A percentile compares a stretch with the other conserved stretches of the same genome.
phyloP scores from a whole-genome alignment of 495 filamentous ascomycete species.

The Cairneyella variabilis region DNA sequence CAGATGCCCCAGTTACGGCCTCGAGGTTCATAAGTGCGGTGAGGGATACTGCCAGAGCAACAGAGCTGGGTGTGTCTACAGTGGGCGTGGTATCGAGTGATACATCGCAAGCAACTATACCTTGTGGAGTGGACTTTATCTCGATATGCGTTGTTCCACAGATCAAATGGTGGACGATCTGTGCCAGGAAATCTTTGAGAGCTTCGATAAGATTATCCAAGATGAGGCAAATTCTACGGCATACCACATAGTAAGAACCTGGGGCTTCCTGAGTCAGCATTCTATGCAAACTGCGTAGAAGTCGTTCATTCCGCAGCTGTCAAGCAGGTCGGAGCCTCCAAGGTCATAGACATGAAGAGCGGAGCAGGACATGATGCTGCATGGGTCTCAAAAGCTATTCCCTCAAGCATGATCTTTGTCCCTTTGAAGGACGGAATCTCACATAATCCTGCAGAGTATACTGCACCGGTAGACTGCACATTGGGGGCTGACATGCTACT shows the following conservation, averaged over 20 bases:
- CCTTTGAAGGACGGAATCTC: slow-evolving; percentile 61
- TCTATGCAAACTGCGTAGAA: slow-evolving; percentile 64
- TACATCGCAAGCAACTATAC: slow-evolving; percentile 70
- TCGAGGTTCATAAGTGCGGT: slow-evolving; percentile 62
- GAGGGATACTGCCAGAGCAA: slow-evolving; percentile 28
- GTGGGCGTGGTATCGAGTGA: slow-evolving; percentile 65
- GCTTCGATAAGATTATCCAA: slow-evolving; percentile 17
- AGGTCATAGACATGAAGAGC: slow-evolving; percentile 46
- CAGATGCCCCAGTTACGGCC: slow-evolving; percentile 64
- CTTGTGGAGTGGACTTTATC: slow-evolving; percentile 61
- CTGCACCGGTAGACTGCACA: slow-evolving; percentile 57
- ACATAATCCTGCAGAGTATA: slow-evolving; percentile 62
- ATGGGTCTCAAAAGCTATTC: slow-evolving; percentile 34
- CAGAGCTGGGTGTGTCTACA: slow-evolving; percentile 53
- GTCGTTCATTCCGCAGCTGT: slow-evolving; percentile 59
- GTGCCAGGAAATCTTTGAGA: slow-evolving; percentile 16
- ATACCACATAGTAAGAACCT: slow-evolving; percentile 55
- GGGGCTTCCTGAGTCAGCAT: slow-evolving; percentile 55
- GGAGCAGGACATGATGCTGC: slow-evolving; percentile 56
- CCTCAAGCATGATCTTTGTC: slow-evolving; percentile 64
- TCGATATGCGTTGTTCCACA: slow-evolving; percentile 66
- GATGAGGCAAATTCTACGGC: slow-evolving; percentile 33
- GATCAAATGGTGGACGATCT: slow-evolving; percentile 54
- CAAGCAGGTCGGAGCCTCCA: slow-evolving; percentile 36
- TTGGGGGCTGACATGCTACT: slow-evolving; percentile 59